Evolutionary conservation across 768 basidiomycete genomes (phyloP), one percentile per base, ranked within the genome.

Genomic region (Russula olivacea): DNA sequence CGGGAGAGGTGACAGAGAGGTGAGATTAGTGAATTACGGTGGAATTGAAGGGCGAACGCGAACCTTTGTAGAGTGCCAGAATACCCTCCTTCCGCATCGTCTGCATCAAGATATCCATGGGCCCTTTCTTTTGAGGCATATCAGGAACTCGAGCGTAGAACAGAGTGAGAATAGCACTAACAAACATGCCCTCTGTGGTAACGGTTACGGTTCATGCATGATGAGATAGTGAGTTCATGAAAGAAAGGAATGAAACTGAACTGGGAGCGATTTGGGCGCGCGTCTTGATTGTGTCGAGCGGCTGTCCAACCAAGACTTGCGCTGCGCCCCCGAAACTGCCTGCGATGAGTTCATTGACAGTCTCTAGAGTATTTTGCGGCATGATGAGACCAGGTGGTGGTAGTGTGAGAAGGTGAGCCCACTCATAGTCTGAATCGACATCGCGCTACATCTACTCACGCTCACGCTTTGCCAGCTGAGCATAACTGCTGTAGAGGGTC

Each of bases 271-370:
- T 87, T 73, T 94, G 91, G 12, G 92, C 91, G 55, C 92, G 81
- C 25, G 91, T 92, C 79, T 93, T 93, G 73, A 93, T 74, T 0
- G 92, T 93, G 70, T 93, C 92, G 30, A 94, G 78, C 1, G 91
- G 92, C 68, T 96, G 95, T 3, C 95, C 93, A n/a, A 94, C 89
- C 12, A 98, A 77, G 14, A 98, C 95, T 69, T 98, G 96, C 0
- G 91, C 87, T 2, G 93, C 93, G n/a, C 96, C 96, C 36, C 86
- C 95, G 8, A 92, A 81, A 72, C 89, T 91, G 6, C 95, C 95
- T 0, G 94, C 89, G 25, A 95, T 74, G 32, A 98, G 83, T 71
- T 92, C 91, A 68, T 93, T 91, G 43, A 87, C 71, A 0, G 88
- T 91, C 50, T 81, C 75, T n/a, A 81, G 28, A 21, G 58, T 38